Evolutionary conservation across 116 monocot species (phyloP).

Genomic region (Iris pallida): DNA sequence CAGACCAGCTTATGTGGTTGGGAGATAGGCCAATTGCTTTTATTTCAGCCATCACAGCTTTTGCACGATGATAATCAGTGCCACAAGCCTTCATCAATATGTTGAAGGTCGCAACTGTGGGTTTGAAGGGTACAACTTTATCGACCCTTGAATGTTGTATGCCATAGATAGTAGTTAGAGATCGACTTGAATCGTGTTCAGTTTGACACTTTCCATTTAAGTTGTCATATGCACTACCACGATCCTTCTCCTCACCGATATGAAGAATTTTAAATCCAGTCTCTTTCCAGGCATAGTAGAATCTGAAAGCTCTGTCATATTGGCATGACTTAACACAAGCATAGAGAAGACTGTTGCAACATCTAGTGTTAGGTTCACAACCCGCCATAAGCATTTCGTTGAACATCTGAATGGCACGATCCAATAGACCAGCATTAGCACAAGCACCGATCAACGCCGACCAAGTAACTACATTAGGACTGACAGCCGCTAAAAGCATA

Average conservation of each 20-base stretch:
- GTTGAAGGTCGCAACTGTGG: slow-evolving; percentile 81
- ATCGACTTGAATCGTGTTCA: slow-evolving; percentile 5
- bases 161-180: slow-evolving; percentile 4
- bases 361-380: slow-evolving; percentile 77
- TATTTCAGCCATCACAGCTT: slow-evolving; percentile 78
- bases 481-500: slow-evolving; percentile 59
- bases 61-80: slow-evolving; percentile 58
- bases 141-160: not conserved
- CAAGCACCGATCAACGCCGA: slow-evolving; percentile 70
- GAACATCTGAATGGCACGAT: slow-evolving; percentile 60
- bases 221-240: not conserved
- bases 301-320: slow-evolving; percentile 83
- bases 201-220: not conserved
- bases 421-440: slow-evolving; percentile 59
- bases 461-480: slow-evolving; percentile 78
- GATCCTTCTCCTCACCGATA: slow-evolving; percentile 7
- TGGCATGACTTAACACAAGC: slow-evolving; percentile 76
- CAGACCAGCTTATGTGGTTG: slow-evolving; percentile 77
- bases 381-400: slow-evolving; percentile 76
- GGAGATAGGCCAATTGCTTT: slow-evolving; percentile 60
- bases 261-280: slow-evolving; percentile 41
- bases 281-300: slow-evolving; percentile 66
- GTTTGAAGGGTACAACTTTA: slow-evolving; percentile 57
- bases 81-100: slow-evolving; percentile 95
- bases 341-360: slow-evolving; percentile 75